These are phyloP conservation scores for Anastatica hierochuntica DNA, from an alignment of 345 rosid species.

Conservation along the genomic window DNA sequence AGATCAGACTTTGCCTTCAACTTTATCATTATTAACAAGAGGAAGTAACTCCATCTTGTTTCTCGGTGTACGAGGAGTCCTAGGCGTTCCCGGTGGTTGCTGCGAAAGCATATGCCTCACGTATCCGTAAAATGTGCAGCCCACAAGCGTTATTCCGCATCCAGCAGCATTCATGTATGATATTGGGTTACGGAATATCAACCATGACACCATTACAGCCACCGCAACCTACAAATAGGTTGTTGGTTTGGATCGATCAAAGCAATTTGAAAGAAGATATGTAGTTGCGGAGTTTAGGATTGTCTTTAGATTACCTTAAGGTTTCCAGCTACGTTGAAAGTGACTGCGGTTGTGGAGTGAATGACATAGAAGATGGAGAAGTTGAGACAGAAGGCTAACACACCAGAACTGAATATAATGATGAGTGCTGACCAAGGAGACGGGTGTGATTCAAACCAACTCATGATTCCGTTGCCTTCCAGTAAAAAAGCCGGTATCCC, in stretches of 20 bases:
- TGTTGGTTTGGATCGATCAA: no score
- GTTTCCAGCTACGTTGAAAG: slow-evolving; percentile 97
- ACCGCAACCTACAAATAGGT: slow-evolving; percentile 99
- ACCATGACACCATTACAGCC: slow-evolving; percentile 89
- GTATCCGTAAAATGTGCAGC: slow-evolving; percentile 94
- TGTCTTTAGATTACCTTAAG: slow-evolving; percentile 89
- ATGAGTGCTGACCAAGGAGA: slow-evolving; percentile 47
- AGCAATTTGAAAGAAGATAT: no score
- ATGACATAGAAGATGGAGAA: slow-evolving; percentile 97
- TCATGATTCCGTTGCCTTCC: slow-evolving; percentile 78
- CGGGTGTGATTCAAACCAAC: slow-evolving; percentile 64
- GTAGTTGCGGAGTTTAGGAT: no score
- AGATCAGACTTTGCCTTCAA: slow-evolving; percentile 73
- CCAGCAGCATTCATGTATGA: slow-evolving; percentile 80
- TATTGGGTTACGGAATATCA: slow-evolving; percentile 87
- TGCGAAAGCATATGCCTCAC: slow-evolving; percentile 82
- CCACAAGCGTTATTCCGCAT: slow-evolving; percentile 79
- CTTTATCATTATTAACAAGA: slow-evolving; percentile 76
- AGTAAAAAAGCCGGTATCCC: slow-evolving; percentile 76
- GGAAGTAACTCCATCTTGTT: slow-evolving; percentile 70
- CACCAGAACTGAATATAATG: slow-evolving; percentile 82
- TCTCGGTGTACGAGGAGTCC: slow-evolving; percentile 84
- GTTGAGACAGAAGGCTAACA: slow-evolving; percentile 92
- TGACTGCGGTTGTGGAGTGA: slow-evolving; percentile 98
- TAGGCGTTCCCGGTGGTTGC: slow-evolving; percentile 68